Evolutionary conservation across 768 basidiomycete species (phyloP).

Genomic region (Suillus hirtellus): DNA sequence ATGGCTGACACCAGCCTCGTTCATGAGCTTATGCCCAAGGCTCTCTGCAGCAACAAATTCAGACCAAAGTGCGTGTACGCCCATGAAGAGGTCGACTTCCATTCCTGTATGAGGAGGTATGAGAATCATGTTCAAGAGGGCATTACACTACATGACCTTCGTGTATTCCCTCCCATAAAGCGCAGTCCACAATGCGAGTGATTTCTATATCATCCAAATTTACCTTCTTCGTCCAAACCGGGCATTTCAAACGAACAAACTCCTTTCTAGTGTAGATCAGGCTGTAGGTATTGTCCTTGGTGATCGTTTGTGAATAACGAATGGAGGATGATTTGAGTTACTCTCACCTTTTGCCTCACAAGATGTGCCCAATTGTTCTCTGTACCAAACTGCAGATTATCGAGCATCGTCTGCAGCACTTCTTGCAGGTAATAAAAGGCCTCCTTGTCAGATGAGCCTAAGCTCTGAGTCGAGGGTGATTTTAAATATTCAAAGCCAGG

Average conservation of each 20-base stretch:
- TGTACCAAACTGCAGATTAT: constrained; percentile 29
- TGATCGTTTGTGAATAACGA: background rate
- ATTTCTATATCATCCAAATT: constrained; percentile 34
- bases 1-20: constrained; percentile 27
- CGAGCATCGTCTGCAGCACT: constrained; percentile 36
- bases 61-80: constrained; percentile 26
- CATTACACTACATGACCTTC: constrained; percentile 18
- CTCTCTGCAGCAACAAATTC: constrained; percentile 27
- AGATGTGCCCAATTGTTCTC: constrained; percentile 37
- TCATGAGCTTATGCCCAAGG: constrained; percentile 30
- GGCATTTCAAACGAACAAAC: constrained; percentile 18
- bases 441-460: constrained; percentile 19
- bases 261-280: constrained; percentile 29
- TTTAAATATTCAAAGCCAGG: constrained; percentile 4
- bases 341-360: constrained; percentile 25
- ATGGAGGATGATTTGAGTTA: background rate
- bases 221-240: constrained; percentile 37
- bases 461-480: background rate
- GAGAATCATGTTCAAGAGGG: background rate
- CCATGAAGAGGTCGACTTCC: constrained; percentile 32
- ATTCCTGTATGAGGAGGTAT: constrained; percentile 17
- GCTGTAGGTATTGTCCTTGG: constrained; percentile 21
- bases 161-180: constrained; percentile 32
- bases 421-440: constrained; percentile 29
- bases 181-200: constrained; percentile 23